Evolutionary conservation across 768 basidiomycete genomes (phyloP), one percentile per base, ranked within the genome.

Genomic region (Mrakia gelida): DNA sequence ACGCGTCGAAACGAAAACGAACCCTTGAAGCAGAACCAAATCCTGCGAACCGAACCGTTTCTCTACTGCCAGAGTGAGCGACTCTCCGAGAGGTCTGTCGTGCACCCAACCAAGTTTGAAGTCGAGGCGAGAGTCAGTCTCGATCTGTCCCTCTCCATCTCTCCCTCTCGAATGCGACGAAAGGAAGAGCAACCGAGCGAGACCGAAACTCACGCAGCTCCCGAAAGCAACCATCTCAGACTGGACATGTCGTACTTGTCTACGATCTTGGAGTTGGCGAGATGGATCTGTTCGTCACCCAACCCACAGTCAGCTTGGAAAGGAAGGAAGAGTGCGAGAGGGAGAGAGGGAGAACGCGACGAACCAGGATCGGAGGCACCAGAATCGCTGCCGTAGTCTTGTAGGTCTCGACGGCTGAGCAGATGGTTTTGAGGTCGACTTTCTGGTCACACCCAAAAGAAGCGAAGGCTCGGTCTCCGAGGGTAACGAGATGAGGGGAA

Each of bases 351-450:
- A 18, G 2, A 28, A 38, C 43, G 41, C 49, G 21, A 78, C 77
- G 34, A 13, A 75, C 77, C 3, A 78, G 72, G 21, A 78, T 78
- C 7, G 77, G 77, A 26, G 77, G 77, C 0, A 93, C 93, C 70
- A 93, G 85, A 0, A 91, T 84, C 0, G 88, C 78, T 21, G 82
- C 84, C 0, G 91, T 90, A 38, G 90, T 87, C 72, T 86, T 88
- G 86, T 92, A 92, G 72, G 86, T 87, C 80, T 90, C 87, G 68
- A 96, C 88, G 71, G 88, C 86, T 16, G 86, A 85, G 79, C 92
- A 91, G 81, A 92, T 92, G 73, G 85, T 83, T 0, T 85, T 85
- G 0, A 92, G 91, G 80, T 94, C 91, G 82, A 95, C 95, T 49
- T 78, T 78, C 88, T 88, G 1, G 38, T 38, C 4, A 38, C 38